Conservation (phyloP, 169 alveolate genomes). For the Cryptosporidium sp. region DNA sequence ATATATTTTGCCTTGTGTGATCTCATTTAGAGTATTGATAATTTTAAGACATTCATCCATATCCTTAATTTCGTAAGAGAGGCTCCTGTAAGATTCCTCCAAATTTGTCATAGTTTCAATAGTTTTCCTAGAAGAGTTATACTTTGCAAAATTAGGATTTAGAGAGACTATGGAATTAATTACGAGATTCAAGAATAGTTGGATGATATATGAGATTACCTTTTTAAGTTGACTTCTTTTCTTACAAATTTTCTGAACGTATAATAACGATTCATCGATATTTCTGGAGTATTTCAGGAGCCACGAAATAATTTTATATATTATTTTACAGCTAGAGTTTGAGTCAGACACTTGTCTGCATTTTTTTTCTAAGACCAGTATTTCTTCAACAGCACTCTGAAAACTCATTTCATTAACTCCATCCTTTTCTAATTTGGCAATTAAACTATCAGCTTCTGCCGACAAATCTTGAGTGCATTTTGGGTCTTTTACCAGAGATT, state of each 20-base stretch:
- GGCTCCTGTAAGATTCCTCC: background rate
- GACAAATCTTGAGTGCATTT: conserved; percentile 71
- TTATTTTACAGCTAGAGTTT: conserved; percentile 55
- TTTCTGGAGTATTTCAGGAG: conserved; percentile 29
- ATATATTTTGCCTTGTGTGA: conserved; percentile 78
- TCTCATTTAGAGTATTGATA: conserved; percentile 44
- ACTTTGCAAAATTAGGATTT: conserved; percentile 8
- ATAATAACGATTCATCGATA: conserved; percentile 24
- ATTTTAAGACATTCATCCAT: conserved; percentile 60
- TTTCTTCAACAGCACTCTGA: conserved; percentile 36
- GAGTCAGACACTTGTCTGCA: conserved; percentile 75
- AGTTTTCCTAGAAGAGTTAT: background rate
- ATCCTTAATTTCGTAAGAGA: conserved; percentile 42
- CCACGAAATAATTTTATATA: conserved; percentile 64
- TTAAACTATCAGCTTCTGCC: conserved; percentile 25
- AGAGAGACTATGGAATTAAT: conserved; percentile 5
- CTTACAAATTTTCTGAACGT: conserved; percentile 63
- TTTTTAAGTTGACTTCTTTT: conserved; percentile 82
- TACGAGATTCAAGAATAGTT: conserved; percentile 8
- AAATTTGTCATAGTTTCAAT: background rate
- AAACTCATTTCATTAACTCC: conserved; percentile 40
- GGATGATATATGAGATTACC: conserved; percentile 48
- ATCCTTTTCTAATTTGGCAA: conserved; percentile 5
- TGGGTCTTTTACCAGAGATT: conserved; percentile 76
- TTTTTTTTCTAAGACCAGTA: conserved; percentile 61